Evolutionary conservation across 768 basidiomycete species (phyloP).

Genomic region (Rhizopogon vulgaris): DNA sequence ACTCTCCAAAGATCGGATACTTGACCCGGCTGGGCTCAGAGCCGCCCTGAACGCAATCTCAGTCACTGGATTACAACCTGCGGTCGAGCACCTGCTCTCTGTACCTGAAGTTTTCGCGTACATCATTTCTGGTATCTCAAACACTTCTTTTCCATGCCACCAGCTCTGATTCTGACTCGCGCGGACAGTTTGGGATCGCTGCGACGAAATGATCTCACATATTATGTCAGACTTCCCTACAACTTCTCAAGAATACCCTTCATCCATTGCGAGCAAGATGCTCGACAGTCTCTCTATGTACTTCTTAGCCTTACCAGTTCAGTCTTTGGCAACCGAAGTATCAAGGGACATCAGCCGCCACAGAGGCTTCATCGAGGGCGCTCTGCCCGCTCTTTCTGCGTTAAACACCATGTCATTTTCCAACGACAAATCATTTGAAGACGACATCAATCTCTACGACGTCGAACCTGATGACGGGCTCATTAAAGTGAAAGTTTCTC

Average conservation of each 20-base stretch:
- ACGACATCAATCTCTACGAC: conserved; percentile 1
- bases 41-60: conserved; percentile 21
- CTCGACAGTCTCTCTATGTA: conserved; percentile 20
- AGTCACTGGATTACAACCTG: conserved; percentile 14
- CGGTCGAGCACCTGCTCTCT: conserved; percentile 23
- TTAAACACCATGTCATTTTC: conserved; percentile 5
- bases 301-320: conserved; percentile 17
- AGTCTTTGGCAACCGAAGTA: conserved; percentile 8
- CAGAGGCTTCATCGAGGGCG: conserved; percentile 18
- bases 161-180: background rate
- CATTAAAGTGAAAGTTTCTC: conserved; percentile 16
- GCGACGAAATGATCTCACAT: conserved; percentile 14
- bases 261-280: conserved; percentile 16
- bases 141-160: background rate
- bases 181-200: conserved; percentile 13
- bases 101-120: conserved; percentile 22
- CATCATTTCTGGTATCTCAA: conserved; percentile 21
- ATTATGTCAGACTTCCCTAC: conserved; percentile 30
- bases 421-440: background rate
- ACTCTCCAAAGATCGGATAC: conserved; percentile 6
- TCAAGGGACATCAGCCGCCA: conserved; percentile 11
- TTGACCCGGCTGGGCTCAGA: conserved; percentile 13
- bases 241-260: conserved; percentile 12
- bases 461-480: conserved; percentile 4
- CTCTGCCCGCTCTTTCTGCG: conserved; percentile 17